Percentiles rank a stretch among this genome's conserved stretches.
Conservation (phyloP, 2,329 filamentous ascomycete genomes). For the Coniochaeta hoffmannii region DNA sequence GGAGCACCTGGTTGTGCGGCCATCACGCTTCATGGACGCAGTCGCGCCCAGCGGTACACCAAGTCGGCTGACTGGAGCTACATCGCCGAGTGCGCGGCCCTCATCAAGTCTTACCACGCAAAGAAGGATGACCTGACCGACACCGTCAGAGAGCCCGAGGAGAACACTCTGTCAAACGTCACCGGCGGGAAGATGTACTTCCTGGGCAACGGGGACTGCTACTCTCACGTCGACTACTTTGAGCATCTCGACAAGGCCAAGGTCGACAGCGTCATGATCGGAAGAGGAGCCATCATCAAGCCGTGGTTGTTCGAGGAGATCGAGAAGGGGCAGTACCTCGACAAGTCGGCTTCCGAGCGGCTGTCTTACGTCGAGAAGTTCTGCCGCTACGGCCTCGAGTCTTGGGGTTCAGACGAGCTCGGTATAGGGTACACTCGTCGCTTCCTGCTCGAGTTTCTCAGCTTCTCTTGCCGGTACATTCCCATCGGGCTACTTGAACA, state of each 20-base stretch:
- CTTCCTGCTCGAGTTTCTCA: constrained; percentile 93
- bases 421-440: constrained; percentile 84
- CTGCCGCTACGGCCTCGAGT: constrained; percentile 80
- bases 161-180: constrained; percentile 60
- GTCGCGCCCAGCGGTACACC: constrained; percentile 90
- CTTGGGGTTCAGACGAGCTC: constrained; percentile 93
- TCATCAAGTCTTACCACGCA: constrained; percentile 74
- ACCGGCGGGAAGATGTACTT: constrained; percentile 73
- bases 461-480: constrained; percentile 87
- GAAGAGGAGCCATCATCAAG: constrained; percentile 92
- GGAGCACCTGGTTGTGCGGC: constrained; percentile 83
- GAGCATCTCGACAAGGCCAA: constrained; percentile 66
- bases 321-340: constrained; percentile 80
- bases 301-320: constrained; percentile 99
- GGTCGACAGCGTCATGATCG: constrained; percentile 95
- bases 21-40: constrained; percentile 91
- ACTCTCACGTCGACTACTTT: constrained; percentile 84
- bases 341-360: constrained; percentile 86
- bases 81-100: constrained; percentile 79
- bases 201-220: constrained; percentile 93
- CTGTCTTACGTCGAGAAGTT: constrained; percentile 84
- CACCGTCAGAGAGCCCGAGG: constrained; percentile 71
- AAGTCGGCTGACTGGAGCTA: constrained; percentile 91
- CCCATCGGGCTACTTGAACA: constrained; percentile 83
- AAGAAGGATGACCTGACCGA: constrained; percentile 61